Percentiles rank a stretch among this genome's conserved stretches.
Conservation (phyloP, 2,329 filamentous ascomycete species). For the Hypoxylon sp. region DNA sequence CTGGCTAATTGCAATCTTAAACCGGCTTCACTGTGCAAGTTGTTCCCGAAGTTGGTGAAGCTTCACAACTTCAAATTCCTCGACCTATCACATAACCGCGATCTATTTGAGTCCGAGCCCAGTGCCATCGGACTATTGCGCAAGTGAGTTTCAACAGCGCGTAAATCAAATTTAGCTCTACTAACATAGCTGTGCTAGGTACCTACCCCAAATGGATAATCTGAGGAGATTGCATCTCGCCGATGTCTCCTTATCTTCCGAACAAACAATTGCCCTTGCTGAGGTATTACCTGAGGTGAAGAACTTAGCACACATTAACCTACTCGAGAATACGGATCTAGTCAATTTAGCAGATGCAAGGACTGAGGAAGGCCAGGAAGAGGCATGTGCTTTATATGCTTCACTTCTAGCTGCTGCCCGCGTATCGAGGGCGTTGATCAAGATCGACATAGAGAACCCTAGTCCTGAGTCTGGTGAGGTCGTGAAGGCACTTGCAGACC, state of each 20-base stretch:
- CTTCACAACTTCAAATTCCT: slow-evolving; percentile 86
- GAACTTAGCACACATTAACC: slow-evolving; percentile 86
- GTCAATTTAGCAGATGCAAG: slow-evolving; percentile 79
- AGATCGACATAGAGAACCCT: slow-evolving; percentile 92
- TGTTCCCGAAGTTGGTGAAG: slow-evolving; percentile 80
- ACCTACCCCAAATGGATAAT: slow-evolving; percentile 82
- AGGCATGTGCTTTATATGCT: slow-evolving; percentile 93
- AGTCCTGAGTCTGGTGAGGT: slow-evolving; percentile 86
- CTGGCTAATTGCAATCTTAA: slow-evolving; percentile 87
- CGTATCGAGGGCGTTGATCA: slow-evolving; percentile 86
- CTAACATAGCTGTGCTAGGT: slow-evolving; percentile 61
- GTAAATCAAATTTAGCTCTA: neutral
- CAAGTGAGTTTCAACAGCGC: slow-evolving; percentile 67
- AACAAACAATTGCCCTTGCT: slow-evolving; percentile 90
- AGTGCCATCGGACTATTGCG: slow-evolving; percentile 82
- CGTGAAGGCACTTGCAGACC: slow-evolving; percentile 91
- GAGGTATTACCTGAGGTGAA: slow-evolving; percentile 90
- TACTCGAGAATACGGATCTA: slow-evolving; percentile 85
- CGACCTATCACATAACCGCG: slow-evolving; percentile 90
- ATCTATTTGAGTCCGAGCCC: slow-evolving; percentile 81
- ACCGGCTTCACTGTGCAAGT: slow-evolving; percentile 77
- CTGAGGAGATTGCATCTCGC: slow-evolving; percentile 89
- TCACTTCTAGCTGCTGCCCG: slow-evolving; percentile 90
- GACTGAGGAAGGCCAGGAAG: slow-evolving; percentile 86
- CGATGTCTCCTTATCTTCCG: slow-evolving; percentile 85